A percentile compares a stretch with the other conserved stretches of the same genome.
phyloP scores from a whole-genome alignment of 805 yeast species.

The Pichia eremophila region DNA sequence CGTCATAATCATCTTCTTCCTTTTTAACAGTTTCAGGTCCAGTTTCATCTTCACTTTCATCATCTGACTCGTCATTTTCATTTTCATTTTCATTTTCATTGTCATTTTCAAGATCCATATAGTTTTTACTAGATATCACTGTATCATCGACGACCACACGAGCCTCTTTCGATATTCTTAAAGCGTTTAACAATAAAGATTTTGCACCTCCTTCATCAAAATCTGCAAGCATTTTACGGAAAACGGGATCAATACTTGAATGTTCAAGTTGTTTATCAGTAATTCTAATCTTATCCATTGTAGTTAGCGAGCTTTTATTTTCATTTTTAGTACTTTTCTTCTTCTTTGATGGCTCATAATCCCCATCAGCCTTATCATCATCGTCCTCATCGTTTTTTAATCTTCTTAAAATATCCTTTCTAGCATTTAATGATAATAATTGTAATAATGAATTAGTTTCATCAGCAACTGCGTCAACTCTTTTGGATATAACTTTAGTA shows the following conservation, averaged over 20 bases:
- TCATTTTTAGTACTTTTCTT: slow-evolving; percentile 19
- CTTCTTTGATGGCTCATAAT: slow-evolving; percentile 6
- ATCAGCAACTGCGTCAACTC: slow-evolving; percentile 34
- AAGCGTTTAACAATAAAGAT: slow-evolving; percentile 53
- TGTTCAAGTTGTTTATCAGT: slow-evolving; percentile 2
- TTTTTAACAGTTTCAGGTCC: neutral
- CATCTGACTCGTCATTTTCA: neutral
- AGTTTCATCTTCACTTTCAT: slow-evolving; percentile 3
- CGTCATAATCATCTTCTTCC: neutral
- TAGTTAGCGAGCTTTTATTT: slow-evolving; percentile 19
- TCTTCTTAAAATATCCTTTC: slow-evolving; percentile 8
- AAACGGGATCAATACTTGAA: slow-evolving; percentile 52
- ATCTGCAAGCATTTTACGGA: slow-evolving; percentile 65
- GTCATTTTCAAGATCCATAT: neutral
- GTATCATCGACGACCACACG: slow-evolving; percentile 62
- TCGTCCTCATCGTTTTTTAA: neutral
- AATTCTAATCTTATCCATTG: neutral
- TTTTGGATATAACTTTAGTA: slow-evolving; percentile 38
- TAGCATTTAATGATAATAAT: slow-evolving; percentile 48
- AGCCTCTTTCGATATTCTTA: slow-evolving; percentile 41
- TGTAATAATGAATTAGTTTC: slow-evolving; percentile 31
- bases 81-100: slow-evolving; percentile 3
- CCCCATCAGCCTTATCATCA: slow-evolving; percentile 17
- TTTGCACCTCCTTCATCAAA: slow-evolving; percentile 82
- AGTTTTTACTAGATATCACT: neutral